Evolutionary conservation across 2,329 filamentous ascomycete species (phyloP).

Genomic region (Scorias spongiosa): DNA sequence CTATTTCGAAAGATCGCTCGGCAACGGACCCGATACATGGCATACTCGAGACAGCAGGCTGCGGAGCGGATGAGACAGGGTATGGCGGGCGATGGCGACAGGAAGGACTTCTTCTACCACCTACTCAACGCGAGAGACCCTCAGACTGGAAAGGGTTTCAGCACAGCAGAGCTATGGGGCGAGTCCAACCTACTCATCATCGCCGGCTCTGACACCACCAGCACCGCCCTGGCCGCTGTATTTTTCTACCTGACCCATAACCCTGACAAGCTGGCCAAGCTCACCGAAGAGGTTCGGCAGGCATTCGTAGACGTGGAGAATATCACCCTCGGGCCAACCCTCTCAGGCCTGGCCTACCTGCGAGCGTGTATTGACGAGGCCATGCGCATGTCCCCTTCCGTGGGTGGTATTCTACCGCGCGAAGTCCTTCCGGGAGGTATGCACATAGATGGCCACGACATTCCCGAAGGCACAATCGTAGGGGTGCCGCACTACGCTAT

Average conservation of each 20-base stretch:
- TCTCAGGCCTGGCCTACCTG: constrained; percentile 29
- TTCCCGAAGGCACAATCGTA: constrained; percentile 22
- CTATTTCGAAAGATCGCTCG: constrained; percentile 30
- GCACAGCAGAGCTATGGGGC: constrained; percentile 12
- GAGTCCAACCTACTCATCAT: constrained; percentile 18
- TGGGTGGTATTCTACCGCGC: constrained; percentile 20
- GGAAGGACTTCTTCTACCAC: constrained; percentile 11
- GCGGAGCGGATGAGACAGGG: constrained; percentile 28
- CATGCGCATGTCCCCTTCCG: constrained; percentile 31
- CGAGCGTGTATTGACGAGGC: constrained; percentile 33
- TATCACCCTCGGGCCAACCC: constrained; percentile 31
- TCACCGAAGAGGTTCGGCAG: constrained; percentile 22
- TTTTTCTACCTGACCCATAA: constrained; percentile 24
- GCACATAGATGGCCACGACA: constrained; percentile 18
- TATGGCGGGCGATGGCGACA: constrained; percentile 18
- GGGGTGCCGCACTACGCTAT: constrained; percentile 21
- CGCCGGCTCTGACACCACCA: constrained; percentile 21
- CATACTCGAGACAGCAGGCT: constrained; percentile 27
- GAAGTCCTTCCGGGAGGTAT: constrained; percentile 19
- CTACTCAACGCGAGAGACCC: constrained; percentile 17
- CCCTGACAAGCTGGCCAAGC: constrained; percentile 13
- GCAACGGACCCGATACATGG: constrained; percentile 26
- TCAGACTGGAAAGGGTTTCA: constrained; percentile 17
- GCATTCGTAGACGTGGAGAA: constrained; percentile 32
- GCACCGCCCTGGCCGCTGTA: constrained; percentile 18